Base-by-base conservation (phyloP, 2,329 filamentous ascomycete species). In the Trichoderma polysporum region DNA sequence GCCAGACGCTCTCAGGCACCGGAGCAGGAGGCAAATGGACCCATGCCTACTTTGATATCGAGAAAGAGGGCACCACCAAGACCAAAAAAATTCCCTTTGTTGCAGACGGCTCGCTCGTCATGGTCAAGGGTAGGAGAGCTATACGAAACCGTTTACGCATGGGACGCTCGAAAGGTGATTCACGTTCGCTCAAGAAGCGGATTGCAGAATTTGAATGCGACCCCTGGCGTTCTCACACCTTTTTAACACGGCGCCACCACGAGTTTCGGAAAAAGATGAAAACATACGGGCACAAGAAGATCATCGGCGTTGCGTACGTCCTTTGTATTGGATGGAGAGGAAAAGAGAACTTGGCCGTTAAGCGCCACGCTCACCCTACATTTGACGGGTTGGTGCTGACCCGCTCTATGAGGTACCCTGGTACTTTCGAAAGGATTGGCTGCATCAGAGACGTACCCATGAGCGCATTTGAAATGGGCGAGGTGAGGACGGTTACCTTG, bases 301-400 rank as follows among this genome's bases (percentile, higher is more conserved):
- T 39, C 1, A n/a, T 15, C 3, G 49, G 49, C 4, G 7, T 29
- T 3, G 50, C 47, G n/a, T 52, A 22, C 17, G 25, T 64, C 4
- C 13, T 64, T 6, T 47, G 27, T n/a, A 15, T 56, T 33, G 39
- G 60, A 1, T n/a, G 35, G 37, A 41, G 31, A 22, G 49, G 35
- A 10, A 17, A 33, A 6, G 3, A 45, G 8, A 17, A 22, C n/a
- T 12, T 3, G 13, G 25, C 33, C n/a, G 25, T 15, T n/a, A 4
- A 10, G 8, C 4, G 25, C 4, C 3, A 22, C n/a, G 31, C 27
- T 37, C 17, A 9, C 10, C 12, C 25, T 13, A 27, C 15, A 10
- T 54, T 45, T 27, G 64, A 62, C 13, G 64, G 64, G 27, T 25
- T 66, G 56, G 57, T 66, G 4, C 19, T 66, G 64, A 47, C 57